Percentiles rank a stretch among this genome's conserved stretches.
Evolutionary conservation across 768 basidiomycete genomes (phyloP).

Genomic region (Artomyces pyxidatus): DNA sequence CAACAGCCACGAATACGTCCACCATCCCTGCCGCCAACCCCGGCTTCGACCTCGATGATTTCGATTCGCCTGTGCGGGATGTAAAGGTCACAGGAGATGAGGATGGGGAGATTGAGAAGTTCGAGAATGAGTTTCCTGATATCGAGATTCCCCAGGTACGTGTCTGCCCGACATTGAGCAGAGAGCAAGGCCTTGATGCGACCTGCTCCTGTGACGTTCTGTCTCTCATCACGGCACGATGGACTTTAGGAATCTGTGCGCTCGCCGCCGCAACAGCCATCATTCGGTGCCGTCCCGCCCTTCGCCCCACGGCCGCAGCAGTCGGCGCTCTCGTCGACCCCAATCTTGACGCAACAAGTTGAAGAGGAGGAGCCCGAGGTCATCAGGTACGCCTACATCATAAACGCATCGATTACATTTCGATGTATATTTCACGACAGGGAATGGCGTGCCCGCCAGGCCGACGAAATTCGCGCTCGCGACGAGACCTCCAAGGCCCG

Average conservation of each 20-base stretch:
- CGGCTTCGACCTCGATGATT: conserved; percentile 61
- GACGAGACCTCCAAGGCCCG: conserved; percentile 73
- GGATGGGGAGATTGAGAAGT: conserved; percentile 60
- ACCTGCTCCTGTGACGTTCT: too few species aligned
- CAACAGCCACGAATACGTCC: conserved; percentile 22
- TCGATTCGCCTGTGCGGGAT: conserved; percentile 41
- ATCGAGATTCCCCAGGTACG: conserved; percentile 46
- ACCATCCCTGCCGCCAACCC: conserved; percentile 14
- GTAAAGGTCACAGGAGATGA: conserved; percentile 83
- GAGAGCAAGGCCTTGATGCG: neutral
- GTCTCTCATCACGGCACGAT: too few species aligned
- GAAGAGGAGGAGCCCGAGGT: conserved; percentile 81
- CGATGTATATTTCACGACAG: conserved; percentile 30
- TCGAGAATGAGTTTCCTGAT: conserved; percentile 81
- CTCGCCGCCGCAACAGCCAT: conserved; percentile 23
- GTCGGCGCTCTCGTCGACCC: conserved; percentile 62
- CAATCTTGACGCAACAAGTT: conserved; percentile 59
- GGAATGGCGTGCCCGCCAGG: conserved; percentile 84
- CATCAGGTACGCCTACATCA: conserved; percentile 52
- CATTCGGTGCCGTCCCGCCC: conserved; percentile 42
- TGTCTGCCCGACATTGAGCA: conserved; percentile 9
- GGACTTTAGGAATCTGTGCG: conserved; percentile 11
- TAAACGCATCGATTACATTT: neutral
- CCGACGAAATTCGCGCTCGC: conserved; percentile 71
- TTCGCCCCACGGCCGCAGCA: conserved; percentile 76